Percentiles rank a stretch among this genome's conserved stretches.
These are phyloP conservation scores for Gastrodia elata DNA, from an alignment of 106 monocot species.

Conservation along the genomic window DNA sequence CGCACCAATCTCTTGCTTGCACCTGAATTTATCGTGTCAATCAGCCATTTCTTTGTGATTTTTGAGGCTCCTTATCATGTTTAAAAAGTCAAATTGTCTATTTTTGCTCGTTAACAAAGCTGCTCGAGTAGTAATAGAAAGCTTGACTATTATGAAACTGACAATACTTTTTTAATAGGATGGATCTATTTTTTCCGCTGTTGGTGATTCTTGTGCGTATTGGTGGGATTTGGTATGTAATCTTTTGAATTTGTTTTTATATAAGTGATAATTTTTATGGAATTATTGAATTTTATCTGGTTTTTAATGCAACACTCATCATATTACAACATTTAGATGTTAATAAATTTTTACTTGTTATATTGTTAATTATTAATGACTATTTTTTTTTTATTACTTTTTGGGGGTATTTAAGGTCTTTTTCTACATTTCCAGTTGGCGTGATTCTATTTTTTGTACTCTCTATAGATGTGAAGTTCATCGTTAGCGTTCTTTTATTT, in stretches of 20 bases:
- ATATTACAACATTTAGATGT: not conserved
- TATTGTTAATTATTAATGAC: not conserved
- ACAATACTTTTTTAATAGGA: conserved; percentile 37
- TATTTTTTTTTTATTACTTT: no score
- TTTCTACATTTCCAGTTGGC: no score
- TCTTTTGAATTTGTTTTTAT: not conserved
- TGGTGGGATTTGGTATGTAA: conserved; percentile 95
- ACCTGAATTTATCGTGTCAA: no score
- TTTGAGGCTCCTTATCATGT: no score
- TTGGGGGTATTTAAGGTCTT: no score
- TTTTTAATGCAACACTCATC: not conserved
- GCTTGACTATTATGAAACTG: not conserved
- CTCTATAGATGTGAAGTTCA: no score
- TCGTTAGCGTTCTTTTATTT: no score
- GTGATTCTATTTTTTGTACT: no score
- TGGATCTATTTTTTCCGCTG: conserved; percentile 78
- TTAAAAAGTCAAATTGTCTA: not conserved
- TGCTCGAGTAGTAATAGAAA: not conserved
- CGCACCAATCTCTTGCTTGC: no score
- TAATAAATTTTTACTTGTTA: not conserved
- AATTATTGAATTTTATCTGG: not conserved
- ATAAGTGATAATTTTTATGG: not conserved
- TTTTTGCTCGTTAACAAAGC: not conserved
- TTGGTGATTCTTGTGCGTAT: conserved; percentile 91
- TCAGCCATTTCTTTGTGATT: no score